Evolutionary conservation across 306 rosid genomes (phyloP).

Genomic region (Cercis canadensis): DNA sequence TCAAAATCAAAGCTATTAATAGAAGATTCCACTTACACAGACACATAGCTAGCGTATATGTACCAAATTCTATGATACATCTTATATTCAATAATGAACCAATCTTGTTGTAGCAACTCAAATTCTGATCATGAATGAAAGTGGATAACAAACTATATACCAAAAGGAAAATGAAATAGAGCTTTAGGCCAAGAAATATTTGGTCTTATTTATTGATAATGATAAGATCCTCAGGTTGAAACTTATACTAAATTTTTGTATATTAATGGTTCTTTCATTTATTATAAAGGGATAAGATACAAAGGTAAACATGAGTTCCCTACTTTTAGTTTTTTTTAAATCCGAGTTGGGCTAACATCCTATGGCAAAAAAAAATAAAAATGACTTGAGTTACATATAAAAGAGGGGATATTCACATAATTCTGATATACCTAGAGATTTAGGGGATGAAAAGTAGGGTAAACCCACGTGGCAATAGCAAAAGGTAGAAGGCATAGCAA

Average conservation of each 20-base stretch:
- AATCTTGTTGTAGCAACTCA: neutral
- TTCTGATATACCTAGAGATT: slow-evolving; percentile 26
- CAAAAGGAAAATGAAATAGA: too few species aligned
- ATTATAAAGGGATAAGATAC: neutral
- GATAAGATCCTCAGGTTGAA: too few species aligned
- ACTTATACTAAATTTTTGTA: neutral
- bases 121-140: neutral
- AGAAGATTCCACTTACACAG: neutral
- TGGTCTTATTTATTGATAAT: too few species aligned
- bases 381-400: too few species aligned
- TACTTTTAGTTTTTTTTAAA: too few species aligned
- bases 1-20: neutral
- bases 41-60: neutral
- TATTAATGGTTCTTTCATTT: neutral
- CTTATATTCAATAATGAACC: too few species aligned
- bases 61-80: neutral
- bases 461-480: slow-evolving; percentile 55
- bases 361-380: too few species aligned
- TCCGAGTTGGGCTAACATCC: too few species aligned
- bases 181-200: too few species aligned
- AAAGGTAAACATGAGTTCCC: neutral
- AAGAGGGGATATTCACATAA: slow-evolving; percentile 36
- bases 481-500: slow-evolving; percentile 17
- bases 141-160: too few species aligned
- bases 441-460: slow-evolving; percentile 31